Evolutionary conservation across 2,329 filamentous ascomycete genomes (phyloP).

Genomic region (Aspergillus tubingensis): DNA sequence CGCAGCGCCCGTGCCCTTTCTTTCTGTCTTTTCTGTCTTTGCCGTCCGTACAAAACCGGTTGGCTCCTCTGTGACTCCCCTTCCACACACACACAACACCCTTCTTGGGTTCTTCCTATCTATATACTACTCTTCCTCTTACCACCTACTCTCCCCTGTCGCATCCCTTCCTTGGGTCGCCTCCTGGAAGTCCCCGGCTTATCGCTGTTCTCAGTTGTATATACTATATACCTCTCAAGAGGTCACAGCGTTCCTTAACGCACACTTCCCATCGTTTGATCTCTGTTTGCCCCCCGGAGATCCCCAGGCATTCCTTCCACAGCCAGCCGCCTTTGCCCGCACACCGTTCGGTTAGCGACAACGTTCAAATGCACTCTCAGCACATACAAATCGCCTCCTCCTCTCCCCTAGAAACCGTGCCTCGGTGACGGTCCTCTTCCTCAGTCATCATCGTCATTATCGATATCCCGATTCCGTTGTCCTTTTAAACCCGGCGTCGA

Average conservation of each 20-base stretch:
- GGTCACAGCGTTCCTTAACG: no score
- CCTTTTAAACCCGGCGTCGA: constrained; percentile 36
- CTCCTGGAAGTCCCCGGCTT: neutral
- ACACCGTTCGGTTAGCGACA: constrained; percentile 26
- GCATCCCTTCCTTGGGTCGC: constrained; percentile 4
- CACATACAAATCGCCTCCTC: constrained; percentile 40
- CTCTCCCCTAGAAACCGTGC: constrained; percentile 46
- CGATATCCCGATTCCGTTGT: constrained; percentile 25
- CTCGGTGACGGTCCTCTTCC: constrained; percentile 44
- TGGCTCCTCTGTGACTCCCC: constrained; percentile 1
- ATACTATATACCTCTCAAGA: neutral
- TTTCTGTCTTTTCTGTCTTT: neutral
- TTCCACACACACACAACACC: neutral
- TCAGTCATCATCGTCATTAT: constrained; percentile 19
- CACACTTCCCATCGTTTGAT: neutral
- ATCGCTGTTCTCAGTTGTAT: neutral
- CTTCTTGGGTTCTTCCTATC: constrained; percentile 1
- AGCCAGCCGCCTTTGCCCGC: constrained; percentile 18
- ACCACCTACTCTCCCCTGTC: neutral
- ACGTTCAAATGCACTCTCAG: constrained; percentile 50
- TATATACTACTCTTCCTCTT: neutral
- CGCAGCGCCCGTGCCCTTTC: neutral
- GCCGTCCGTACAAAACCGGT: constrained; percentile 15
- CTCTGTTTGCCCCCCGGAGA: constrained; percentile 1
- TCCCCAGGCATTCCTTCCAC: constrained; percentile 5